phyloP scores from a whole-genome alignment of 352 stramenopile genomes.

The Phytophthora quininea region DNA sequence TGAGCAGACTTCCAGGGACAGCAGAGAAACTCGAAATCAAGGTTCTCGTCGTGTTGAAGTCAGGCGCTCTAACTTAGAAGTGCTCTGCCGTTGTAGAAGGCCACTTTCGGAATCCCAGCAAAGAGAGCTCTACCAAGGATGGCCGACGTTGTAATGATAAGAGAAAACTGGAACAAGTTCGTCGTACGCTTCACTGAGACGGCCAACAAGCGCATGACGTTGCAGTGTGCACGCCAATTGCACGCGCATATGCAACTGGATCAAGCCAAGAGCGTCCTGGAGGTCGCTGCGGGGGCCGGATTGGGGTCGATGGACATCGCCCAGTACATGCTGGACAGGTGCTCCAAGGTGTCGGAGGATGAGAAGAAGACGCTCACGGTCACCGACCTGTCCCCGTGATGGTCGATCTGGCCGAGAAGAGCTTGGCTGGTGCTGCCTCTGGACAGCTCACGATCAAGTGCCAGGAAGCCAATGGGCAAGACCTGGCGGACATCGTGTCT shows the following conservation, averaged over 20 bases:
- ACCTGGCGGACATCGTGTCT: constrained; percentile 34
- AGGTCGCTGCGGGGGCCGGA: constrained; percentile 54
- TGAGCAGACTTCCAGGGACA: too few relatives aligned
- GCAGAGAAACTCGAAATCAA: too few relatives aligned
- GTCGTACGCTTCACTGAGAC: constrained; percentile 50
- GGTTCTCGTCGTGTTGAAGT: too few relatives aligned
- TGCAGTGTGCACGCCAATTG: constrained; percentile 50
- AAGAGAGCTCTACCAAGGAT: too few relatives aligned
- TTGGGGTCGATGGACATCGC: constrained; percentile 51
- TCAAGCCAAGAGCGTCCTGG: constrained; percentile 41
- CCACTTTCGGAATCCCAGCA: too few relatives aligned
- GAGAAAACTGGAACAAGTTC: constrained; percentile 42
- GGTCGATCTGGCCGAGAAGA: constrained; percentile 43
- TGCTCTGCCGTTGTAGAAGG: too few relatives aligned
- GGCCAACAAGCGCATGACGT: constrained; percentile 53
- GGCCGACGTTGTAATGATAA: constrained; percentile 21
- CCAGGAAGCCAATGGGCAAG: constrained; percentile 50
- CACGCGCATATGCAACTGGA: constrained; percentile 62
- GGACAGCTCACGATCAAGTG: constrained; percentile 30
- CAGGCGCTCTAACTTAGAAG: too few relatives aligned
- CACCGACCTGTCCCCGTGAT: constrained; percentile 56
- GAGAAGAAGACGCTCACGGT: constrained; percentile 39
- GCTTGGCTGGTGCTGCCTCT: constrained; percentile 19
- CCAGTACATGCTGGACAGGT: constrained; percentile 25
- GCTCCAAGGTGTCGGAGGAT: constrained; percentile 16